phyloP scores from a whole-genome alignment of 352 stramenopile genomes.

The Albugo candida region DNA sequence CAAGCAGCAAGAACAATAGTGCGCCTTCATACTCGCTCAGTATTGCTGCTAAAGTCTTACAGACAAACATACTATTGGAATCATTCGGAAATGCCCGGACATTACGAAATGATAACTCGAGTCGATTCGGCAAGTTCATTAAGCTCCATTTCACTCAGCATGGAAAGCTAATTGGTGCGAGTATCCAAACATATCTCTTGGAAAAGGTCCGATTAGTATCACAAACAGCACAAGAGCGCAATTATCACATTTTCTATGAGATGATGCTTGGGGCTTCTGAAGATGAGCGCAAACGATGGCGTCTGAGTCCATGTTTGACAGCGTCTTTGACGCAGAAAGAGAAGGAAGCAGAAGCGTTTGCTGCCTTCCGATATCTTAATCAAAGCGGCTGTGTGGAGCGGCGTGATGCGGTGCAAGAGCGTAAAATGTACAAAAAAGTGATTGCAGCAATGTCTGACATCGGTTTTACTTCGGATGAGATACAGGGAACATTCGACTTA shows the following conservation, averaged over 20 bases:
- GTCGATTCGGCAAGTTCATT: constrained; percentile 84
- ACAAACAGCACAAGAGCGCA: constrained; percentile 59
- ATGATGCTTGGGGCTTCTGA: constrained; percentile 41
- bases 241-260: constrained; percentile 80
- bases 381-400: constrained; percentile 73
- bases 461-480: constrained; percentile 56
- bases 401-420: constrained; percentile 51
- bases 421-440: constrained; percentile 59
- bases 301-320: constrained; percentile 14
- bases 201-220: constrained; percentile 85
- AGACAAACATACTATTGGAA: constrained; percentile 81
- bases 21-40: constrained; percentile 2
- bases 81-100: constrained; percentile 80
- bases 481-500: constrained; percentile 60
- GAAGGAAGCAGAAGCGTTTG: constrained; percentile 6
- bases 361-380: constrained; percentile 62
- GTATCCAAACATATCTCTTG: constrained; percentile 86
- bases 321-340: constrained; percentile 10
- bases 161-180: constrained; percentile 56
- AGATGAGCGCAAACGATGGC: constrained; percentile 31
- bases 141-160: constrained; percentile 68
- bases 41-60: constrained; percentile 76
- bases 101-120: constrained; percentile 81
- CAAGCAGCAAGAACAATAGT: constrained; percentile 5
- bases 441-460: constrained; percentile 68